Evolutionary conservation across 495 filamentous ascomycete genomes (phyloP).

Genomic region (Trichoderma virens): DNA sequence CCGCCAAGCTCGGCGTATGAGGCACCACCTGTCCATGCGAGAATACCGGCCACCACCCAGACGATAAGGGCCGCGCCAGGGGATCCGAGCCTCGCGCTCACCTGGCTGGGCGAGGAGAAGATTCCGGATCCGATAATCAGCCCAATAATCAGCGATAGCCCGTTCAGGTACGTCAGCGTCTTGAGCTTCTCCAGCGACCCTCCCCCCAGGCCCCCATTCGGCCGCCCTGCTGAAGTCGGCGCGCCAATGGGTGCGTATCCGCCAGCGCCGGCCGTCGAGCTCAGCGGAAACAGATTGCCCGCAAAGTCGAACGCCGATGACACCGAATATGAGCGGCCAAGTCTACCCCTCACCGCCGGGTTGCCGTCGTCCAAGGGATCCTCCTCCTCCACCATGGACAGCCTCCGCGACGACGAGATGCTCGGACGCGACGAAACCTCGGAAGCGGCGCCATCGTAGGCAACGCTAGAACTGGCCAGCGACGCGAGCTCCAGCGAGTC

Average conservation of each 20-base stretch:
- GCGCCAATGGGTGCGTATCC: slow-evolving; percentile 77
- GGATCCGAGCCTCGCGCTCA: slow-evolving; percentile 86
- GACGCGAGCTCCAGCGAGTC: slow-evolving; percentile 97
- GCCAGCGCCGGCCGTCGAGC: slow-evolving; percentile 64
- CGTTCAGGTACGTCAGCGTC: slow-evolving; percentile 89
- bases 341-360: slow-evolving; percentile 36
- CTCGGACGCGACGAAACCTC: slow-evolving; percentile 67
- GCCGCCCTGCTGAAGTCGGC: slow-evolving; percentile 47
- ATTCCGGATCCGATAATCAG: slow-evolving; percentile 97
- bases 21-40: slow-evolving; percentile 94
- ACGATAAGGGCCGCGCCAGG: slow-evolving; percentile 85
- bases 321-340: slow-evolving; percentile 72
- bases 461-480: slow-evolving; percentile 70
- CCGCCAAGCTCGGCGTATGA: slow-evolving; percentile 95
- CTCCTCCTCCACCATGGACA: slow-evolving; percentile 83
- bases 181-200: slow-evolving; percentile 88
- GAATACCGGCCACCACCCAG: slow-evolving; percentile 79
- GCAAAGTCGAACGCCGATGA: slow-evolving; percentile 92
- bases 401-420: slow-evolving; percentile 80
- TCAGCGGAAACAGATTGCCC: slow-evolving; percentile 82
- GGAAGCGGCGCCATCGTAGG: slow-evolving; percentile 52
- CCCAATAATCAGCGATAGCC: slow-evolving; percentile 81
- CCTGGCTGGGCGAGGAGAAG: slow-evolving; percentile 90
- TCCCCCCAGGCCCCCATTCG: slow-evolving; percentile 34
- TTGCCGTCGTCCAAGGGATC: slow-evolving; percentile 57